Percentiles rank a stretch among this genome's conserved stretches.
Evolutionary conservation across 495 filamentous ascomycete species (phyloP).

Genomic region (Haplographium delicatum): DNA sequence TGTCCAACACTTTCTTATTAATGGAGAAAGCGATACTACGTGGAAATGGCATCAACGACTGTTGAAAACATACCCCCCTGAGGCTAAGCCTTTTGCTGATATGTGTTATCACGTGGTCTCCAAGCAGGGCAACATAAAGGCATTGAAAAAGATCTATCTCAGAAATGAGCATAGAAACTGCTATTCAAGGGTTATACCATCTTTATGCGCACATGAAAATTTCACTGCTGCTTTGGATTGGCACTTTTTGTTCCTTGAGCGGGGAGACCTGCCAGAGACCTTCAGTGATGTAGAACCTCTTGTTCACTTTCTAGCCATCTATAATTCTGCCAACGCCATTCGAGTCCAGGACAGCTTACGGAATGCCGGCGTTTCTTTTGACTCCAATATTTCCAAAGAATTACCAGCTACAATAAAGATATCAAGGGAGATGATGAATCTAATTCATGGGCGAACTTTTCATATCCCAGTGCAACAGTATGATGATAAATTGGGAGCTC

Average conservation of each 20-base stretch:
- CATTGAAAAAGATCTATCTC: conserved; percentile 40
- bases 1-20: conserved; percentile 39
- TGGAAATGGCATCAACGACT: conserved; percentile 36
- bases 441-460: conserved; percentile 17
- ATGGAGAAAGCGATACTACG: conserved; percentile 24
- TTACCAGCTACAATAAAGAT: conserved; percentile 18
- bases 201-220: conserved; percentile 44
- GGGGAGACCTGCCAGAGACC: conserved; percentile 41
- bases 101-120: conserved; percentile 14
- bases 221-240: conserved; percentile 50
- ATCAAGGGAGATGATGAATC: conserved; percentile 24
- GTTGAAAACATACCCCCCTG: conserved; percentile 13
- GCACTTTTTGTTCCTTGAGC: conserved; percentile 48
- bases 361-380: conserved; percentile 25
- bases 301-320: conserved; percentile 35
- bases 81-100: conserved; percentile 5
- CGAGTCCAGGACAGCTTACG: conserved; percentile 20
- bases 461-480: conserved; percentile 29
- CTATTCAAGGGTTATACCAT: conserved; percentile 56
- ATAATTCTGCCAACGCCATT: conserved; percentile 23
- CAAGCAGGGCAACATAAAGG: conserved; percentile 8
- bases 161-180: conserved; percentile 49
- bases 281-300: conserved; percentile 36
- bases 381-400: conserved; percentile 2
- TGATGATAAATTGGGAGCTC: conserved; percentile 61